Percentiles rank a stretch among this genome's conserved stretches.
These are phyloP conservation scores for Pelargonium citronellum DNA, from an alignment of 441 rosid genomes.

Conservation along the genomic window DNA sequence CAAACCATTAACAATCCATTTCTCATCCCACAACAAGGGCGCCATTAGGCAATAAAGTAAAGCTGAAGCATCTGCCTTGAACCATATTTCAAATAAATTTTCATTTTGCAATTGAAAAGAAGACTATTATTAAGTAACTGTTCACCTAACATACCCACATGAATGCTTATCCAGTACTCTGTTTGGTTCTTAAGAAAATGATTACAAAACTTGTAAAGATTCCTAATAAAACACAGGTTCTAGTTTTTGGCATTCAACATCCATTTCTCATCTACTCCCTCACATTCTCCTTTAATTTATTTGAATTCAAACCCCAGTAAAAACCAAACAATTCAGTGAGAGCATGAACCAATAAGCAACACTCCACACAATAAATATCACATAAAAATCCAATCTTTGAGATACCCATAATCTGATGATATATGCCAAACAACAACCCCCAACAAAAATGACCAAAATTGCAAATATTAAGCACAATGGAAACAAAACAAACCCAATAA, in stretches of 20 bases:
- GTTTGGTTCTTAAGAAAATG: not conserved
- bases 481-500: too few relatives aligned
- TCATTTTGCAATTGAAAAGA: not conserved
- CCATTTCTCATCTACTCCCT: not conserved
- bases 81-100: not conserved
- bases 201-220: not conserved
- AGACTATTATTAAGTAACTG: not conserved
- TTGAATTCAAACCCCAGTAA: not conserved
- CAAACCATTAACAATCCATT: too few relatives aligned
- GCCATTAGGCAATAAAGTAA: not conserved
- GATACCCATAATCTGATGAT: not conserved
- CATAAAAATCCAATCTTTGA: conserved; percentile 4
- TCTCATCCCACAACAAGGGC: too few relatives aligned
- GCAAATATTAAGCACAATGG: too few relatives aligned
- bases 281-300: not conserved
- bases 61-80: not conserved
- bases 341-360: not conserved
- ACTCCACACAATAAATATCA: not conserved
- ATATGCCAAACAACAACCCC: not conserved
- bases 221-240: not conserved
- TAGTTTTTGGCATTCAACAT: not conserved
- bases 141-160: not conserved
- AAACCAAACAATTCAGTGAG: not conserved
- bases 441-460: not conserved
- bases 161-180: not conserved